Evolutionary conservation across 345 rosid species (phyloP).

Genomic region (Aegle marmelos): DNA sequence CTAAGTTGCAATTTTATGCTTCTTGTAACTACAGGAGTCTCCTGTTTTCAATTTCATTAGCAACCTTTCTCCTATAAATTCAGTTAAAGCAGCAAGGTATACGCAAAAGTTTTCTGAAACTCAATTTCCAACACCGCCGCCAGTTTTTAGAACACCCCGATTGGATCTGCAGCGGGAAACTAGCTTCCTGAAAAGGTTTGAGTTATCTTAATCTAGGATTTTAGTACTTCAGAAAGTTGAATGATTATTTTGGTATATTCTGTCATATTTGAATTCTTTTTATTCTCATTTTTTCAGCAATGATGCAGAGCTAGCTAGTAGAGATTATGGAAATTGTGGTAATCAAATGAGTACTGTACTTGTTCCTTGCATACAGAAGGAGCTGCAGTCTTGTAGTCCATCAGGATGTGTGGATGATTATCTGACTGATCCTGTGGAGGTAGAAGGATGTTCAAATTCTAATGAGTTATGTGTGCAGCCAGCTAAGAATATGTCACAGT

Average conservation of each 20-base stretch:
- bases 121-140: conserved; percentile 18
- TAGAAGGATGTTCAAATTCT: conserved; percentile 9
- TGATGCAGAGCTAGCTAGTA: conserved; percentile 9
- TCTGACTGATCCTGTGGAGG: conserved; percentile 18
- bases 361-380: conserved; percentile 4
- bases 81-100: conserved; percentile 16
- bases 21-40: conserved; percentile 27
- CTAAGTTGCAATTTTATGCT: neutral
- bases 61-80: conserved; percentile 32
- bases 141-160: conserved; percentile 35
- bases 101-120: conserved; percentile 17
- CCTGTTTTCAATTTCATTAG: conserved; percentile 16
- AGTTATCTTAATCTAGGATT: neutral
- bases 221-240: neutral
- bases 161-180: conserved; percentile 12
- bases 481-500: neutral
- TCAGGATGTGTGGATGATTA: conserved; percentile 25
- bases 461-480: neutral
- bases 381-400: conserved; percentile 16
- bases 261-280: neutral
- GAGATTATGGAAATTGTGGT: conserved; percentile 8
- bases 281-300: conserved; percentile 19
- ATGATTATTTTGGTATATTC: neutral
- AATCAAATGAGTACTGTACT: neutral
- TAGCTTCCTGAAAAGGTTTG: conserved; percentile 25